These are phyloP conservation scores for Capniomyces stellatus DNA, from an alignment of 371 early-diverging fungal genomes.

Conservation along the genomic window DNA sequence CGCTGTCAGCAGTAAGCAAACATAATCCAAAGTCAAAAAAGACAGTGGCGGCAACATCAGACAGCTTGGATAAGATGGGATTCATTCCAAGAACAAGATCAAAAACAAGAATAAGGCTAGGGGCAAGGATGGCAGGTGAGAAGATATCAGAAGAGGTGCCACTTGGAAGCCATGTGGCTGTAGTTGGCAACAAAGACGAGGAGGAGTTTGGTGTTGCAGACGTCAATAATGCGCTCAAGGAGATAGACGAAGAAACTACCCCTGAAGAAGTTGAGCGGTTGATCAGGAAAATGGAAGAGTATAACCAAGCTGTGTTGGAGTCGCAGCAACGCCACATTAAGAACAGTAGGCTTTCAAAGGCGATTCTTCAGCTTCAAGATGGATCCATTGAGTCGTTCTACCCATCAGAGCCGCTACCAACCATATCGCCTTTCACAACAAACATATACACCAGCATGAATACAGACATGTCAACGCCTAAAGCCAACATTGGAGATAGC, in stretches of 20 bases:
- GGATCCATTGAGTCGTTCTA: constrained; percentile 1
- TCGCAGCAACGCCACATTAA: background rate
- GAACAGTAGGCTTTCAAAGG: constrained; percentile 1
- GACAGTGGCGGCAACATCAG: background rate
- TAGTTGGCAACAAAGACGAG: background rate
- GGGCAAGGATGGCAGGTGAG: too few relatives aligned
- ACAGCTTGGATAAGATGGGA: background rate
- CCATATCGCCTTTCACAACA: background rate
- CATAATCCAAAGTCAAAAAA: background rate
- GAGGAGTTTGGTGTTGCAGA: background rate
- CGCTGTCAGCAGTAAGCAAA: too few relatives aligned
- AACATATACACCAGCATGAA: too few relatives aligned
- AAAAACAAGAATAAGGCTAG: too few relatives aligned
- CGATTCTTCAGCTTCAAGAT: background rate
- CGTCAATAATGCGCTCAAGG: background rate
- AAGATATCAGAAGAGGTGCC: too few relatives aligned
- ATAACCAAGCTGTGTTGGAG: constrained; percentile 3
- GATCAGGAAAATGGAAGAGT: constrained; percentile 3
- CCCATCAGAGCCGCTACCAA: background rate
- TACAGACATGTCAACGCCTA: background rate
- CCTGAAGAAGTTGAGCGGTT: background rate
- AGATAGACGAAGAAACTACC: background rate
- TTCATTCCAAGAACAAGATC: background rate
- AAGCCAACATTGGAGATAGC: background rate
- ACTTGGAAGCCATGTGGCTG: background rate